Conservation (phyloP, 2,329 filamentous ascomycete species). For the Cladophialophora psammophila region DNA sequence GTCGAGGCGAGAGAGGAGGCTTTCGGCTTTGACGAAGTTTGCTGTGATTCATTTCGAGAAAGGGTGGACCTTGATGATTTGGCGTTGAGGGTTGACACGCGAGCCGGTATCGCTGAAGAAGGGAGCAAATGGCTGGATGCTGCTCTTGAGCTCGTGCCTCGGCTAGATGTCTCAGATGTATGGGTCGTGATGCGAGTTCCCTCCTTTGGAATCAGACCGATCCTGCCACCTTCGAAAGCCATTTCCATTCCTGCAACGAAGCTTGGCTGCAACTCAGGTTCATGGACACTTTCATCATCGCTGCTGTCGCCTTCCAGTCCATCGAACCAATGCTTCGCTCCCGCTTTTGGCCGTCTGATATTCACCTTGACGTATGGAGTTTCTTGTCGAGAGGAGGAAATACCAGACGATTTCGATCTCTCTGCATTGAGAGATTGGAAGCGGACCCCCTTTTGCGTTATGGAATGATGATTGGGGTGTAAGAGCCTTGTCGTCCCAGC, state of each 20-base stretch:
- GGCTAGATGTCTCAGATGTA: slow-evolving; percentile 9
- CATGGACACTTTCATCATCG: slow-evolving; percentile 42
- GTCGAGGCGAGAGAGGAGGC: slow-evolving; percentile 37
- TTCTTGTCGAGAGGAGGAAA: slow-evolving; percentile 17
- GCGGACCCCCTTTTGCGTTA: slow-evolving; percentile 22
- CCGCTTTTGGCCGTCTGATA: slow-evolving; percentile 38
- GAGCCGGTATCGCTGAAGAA: slow-evolving; percentile 26
- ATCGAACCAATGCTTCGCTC: slow-evolving; percentile 47
- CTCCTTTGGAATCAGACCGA: slow-evolving; percentile 25
- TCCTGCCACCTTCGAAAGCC: slow-evolving; percentile 36
- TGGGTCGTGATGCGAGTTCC: not conserved
- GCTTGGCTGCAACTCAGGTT: slow-evolving; percentile 36
- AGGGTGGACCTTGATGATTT: slow-evolving; percentile 36
- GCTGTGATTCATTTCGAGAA: slow-evolving; percentile 12
- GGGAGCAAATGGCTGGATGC: slow-evolving; percentile 19
- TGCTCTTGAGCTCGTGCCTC: slow-evolving; percentile 11
- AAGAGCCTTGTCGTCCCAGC: not conserved
- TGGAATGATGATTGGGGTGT: not conserved
- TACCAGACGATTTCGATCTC: slow-evolving; percentile 23
- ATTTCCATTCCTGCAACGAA: slow-evolving; percentile 38
- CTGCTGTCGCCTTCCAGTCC: slow-evolving; percentile 44
- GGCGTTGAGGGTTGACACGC: slow-evolving; percentile 35
- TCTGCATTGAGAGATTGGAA: slow-evolving; percentile 23
- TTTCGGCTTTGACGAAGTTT: slow-evolving; percentile 26
- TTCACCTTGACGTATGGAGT: slow-evolving; percentile 35